Evolutionary conservation across 2,329 filamentous ascomycete genomes (phyloP), one percentile per base, ranked within the genome.

Genomic region (Hypoxylon rubiginosum): DNA sequence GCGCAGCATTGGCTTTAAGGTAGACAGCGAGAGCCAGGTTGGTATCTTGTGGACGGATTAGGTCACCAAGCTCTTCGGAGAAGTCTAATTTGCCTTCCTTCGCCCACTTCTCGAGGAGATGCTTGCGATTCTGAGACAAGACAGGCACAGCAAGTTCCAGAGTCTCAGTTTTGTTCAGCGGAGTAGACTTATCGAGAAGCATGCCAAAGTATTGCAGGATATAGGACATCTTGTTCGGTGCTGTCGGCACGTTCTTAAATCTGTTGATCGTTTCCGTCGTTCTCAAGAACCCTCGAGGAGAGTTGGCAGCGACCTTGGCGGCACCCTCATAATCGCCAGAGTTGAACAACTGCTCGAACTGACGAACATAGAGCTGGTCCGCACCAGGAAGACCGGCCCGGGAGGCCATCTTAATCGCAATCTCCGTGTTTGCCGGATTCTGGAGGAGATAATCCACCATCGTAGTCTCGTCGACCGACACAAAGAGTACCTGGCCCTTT

Each of bases 171-270:
- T 91, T 90, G 82, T 99, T 99, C 49, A 99, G 84, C 28, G 88
- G 76, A 1, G 76, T 88, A 63, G 96, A 95, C 87, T 99, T 97
- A 79, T 99, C 97, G 34, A 99, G 86, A 46, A 99, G 86, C 88
- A 97, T 94, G 68, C 96, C 96, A 73, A 99, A 99, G 82, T 99
- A 99, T 78, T 98, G 96, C 57, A 99, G 86, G 64, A 97, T 97
- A 73, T 93, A 90, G 1, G 96, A 97, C 82, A 99, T 93, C 78
- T 97, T 92, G 48, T 93, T 93, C 34, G 90, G 90, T 72, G 92
- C 89, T 67, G 90, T 88, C 13, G 93, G 93, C 15, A 97, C 85
- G 60, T 88, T 89, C 88, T 98, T 98, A 84, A 99, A 97, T 73
- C 92, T 91, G 82, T 97, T 94, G 78, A 99, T 98, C 6, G 96